Evolutionary conservation across 108 stramenopile species (phyloP), one percentile per base, ranked within the genome.

Genomic region (Cyclotella baltica): DNA sequence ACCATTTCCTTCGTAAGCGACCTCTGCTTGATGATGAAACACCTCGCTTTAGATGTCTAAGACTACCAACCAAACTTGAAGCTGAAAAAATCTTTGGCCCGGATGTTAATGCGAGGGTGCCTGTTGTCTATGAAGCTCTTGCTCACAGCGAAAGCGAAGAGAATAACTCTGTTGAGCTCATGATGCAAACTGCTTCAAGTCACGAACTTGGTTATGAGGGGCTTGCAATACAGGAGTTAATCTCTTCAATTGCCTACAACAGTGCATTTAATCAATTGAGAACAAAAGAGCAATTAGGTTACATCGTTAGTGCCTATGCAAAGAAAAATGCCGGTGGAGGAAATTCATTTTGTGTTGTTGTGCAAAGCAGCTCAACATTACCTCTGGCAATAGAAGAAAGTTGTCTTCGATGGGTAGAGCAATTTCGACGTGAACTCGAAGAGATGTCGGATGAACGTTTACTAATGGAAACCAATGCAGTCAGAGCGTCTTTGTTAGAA

Each of bases 241-340:
- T 96, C 46, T 72, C 83, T 43, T 88, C 87, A 34, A 87, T 96
- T 72, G 92, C 93, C 10, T 94, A 93, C 77, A 91, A 88, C 73
- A 91, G 90, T 53, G 95, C 95, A 33, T 96, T 90, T 83, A 92
- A 88, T 70, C 88, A 90, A 65, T 75, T 96, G 31, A 77, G 95
- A 18, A 96, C 95, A 5, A 91, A 90, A 67, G 93, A 96, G 68
- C 95, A 96, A 72, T 76, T 96, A 27, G 95, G 95, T 0, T 96
- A 96, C 78, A 92, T 92, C 70, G 95, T 96, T 5, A 87, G 87
- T 64, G 88, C 92, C 11, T 90, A 77, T 51, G 62, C 84, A 22
- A 92, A 90, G 29, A 93, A 93, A 68, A 86, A 82, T 23, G 81
- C 89, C 27, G 93, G 95, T 11, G 85, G 88, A 25, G 82, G 88